Percentiles rank a stretch among this genome's conserved stretches.
Evolutionary conservation across 1,284 basidiomycete genomes (phyloP).

Genomic region (Leccinum laetum): DNA sequence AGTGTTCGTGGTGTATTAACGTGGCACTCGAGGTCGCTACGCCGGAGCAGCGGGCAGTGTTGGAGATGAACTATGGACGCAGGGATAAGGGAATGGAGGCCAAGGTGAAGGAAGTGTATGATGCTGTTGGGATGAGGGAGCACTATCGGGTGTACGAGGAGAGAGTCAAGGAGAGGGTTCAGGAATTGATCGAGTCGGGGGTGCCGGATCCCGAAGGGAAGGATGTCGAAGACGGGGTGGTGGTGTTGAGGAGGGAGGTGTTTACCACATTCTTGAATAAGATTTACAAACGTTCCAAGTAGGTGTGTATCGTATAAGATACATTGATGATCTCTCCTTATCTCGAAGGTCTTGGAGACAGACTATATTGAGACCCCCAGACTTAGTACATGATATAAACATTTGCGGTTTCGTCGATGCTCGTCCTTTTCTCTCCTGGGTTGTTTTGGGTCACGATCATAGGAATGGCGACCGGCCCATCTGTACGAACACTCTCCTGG

Average conservation of each 20-base stretch:
- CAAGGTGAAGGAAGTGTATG: constrained; percentile 69
- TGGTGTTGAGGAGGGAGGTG: constrained; percentile 46
- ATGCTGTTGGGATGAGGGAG: constrained; percentile 59
- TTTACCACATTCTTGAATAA: constrained; percentile 31
- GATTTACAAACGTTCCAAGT: constrained; percentile 18
- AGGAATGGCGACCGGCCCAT: too few species aligned
- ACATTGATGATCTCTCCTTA: neutral
- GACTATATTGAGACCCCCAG: too few species aligned
- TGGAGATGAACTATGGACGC: constrained; percentile 85
- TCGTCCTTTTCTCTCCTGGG: too few species aligned
- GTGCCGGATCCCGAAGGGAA: constrained; percentile 49
- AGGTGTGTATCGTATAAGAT: neutral
- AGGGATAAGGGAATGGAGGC: constrained; percentile 64
- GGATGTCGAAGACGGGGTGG: constrained; percentile 23
- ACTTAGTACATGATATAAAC: too few species aligned
- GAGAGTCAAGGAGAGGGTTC: constrained; percentile 58
- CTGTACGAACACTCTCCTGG: too few species aligned
- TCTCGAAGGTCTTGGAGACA: neutral
- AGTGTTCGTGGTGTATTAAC: constrained; percentile 98
- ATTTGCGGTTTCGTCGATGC: too few species aligned
- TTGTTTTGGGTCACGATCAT: too few species aligned
- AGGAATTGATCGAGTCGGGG: constrained; percentile 50
- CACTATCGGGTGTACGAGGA: constrained; percentile 71
- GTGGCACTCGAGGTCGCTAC: constrained; percentile 75
- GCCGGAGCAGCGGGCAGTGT: constrained; percentile 55